These are phyloP conservation scores for Maudiozyma serrabonitensis DNA, from an alignment of 805 yeast genomes.

Conservation along the genomic window DNA sequence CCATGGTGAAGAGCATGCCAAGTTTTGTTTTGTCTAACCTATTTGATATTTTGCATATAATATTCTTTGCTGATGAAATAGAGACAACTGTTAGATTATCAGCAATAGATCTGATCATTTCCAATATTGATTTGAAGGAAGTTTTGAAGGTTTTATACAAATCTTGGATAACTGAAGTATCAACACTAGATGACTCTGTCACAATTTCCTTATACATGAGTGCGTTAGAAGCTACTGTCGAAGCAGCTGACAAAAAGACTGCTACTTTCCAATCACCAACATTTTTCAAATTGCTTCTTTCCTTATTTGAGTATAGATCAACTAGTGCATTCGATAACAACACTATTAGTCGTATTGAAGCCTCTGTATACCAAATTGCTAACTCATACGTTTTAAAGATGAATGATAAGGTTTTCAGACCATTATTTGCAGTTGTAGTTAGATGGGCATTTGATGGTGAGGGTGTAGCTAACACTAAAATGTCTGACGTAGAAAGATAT, in stretches of 20 bases:
- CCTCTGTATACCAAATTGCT: constrained; percentile 62
- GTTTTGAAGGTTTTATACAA: constrained; percentile 52
- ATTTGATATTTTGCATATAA: constrained; percentile 47
- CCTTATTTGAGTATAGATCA: constrained; percentile 61
- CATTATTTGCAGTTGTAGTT: constrained; percentile 74
- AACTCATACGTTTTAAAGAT: constrained; percentile 76
- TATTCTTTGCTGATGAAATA: constrained; percentile 49
- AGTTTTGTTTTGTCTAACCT: constrained; percentile 68
- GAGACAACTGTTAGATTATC: constrained; percentile 52
- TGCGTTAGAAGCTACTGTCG: constrained; percentile 56
- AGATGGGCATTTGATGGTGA: constrained; percentile 91
- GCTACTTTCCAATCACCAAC: constrained; percentile 61
- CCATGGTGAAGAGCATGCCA: constrained; percentile 75
- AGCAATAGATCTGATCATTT: constrained; percentile 50
- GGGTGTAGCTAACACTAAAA: constrained; percentile 40
- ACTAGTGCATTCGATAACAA: constrained; percentile 53
- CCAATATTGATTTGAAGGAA: constrained; percentile 56
- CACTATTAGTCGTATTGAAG: constrained; percentile 72
- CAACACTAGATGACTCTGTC: constrained; percentile 30
- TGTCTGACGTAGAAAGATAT: constrained; percentile 47
- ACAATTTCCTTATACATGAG: constrained; percentile 65
- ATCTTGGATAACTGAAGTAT: constrained; percentile 45
- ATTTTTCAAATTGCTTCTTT: constrained; percentile 59
- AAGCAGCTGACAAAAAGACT: constrained; percentile 58
- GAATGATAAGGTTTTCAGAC: constrained; percentile 89